Evolutionary conservation across 345 rosid species (phyloP), one percentile per base, ranked within the genome.

Genomic region (Acer saccharum): DNA sequence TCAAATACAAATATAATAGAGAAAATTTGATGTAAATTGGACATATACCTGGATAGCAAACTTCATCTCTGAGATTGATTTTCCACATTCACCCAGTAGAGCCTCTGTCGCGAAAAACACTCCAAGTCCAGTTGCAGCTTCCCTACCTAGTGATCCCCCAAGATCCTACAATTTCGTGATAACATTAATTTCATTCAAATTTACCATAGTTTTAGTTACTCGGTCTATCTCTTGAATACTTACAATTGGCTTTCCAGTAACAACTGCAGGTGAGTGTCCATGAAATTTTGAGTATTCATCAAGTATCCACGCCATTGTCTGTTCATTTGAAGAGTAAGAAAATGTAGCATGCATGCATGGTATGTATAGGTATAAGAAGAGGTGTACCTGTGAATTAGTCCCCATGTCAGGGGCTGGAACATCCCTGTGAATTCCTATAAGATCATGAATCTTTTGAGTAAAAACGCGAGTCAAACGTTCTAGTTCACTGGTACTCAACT

Each of bases 391-490:
- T 13, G 91, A 77, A 76, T 85, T 83, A 72, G 91, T 89, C 77
- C 93, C 93, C 93, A 89, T 88, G 76, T 89, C 93, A n/a, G 93
- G 89, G 41, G 93, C 93, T 0, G 93, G 91, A 72, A 89, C 90
- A 83, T 89, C 91, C 3, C 83, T 83, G 10, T 89, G 87, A 63
- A 69, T 80, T 23, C 86, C 86, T 32, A 81, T 83, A 14, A 83
- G 86, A 74, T 86, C 88, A 72, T 89, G 92, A 77, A 87, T 88
- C 88, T 88, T 88, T 79, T 89, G 89, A 69, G 90, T 89, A 84
- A 89, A 89, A 78, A 87, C 91, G 7, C 88, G 73, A 29, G 93
- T 89, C 9, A 88, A 73, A 9, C 91, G 79, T 81, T 88, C 93
- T n/a, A 89, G 77, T 77, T 88, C 91, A 0, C 85, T 81, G 39